These are phyloP conservation scores for Protoeuglena noctilucae DNA, from an alignment of 139 green algal genomes.

Conservation along the genomic window DNA sequence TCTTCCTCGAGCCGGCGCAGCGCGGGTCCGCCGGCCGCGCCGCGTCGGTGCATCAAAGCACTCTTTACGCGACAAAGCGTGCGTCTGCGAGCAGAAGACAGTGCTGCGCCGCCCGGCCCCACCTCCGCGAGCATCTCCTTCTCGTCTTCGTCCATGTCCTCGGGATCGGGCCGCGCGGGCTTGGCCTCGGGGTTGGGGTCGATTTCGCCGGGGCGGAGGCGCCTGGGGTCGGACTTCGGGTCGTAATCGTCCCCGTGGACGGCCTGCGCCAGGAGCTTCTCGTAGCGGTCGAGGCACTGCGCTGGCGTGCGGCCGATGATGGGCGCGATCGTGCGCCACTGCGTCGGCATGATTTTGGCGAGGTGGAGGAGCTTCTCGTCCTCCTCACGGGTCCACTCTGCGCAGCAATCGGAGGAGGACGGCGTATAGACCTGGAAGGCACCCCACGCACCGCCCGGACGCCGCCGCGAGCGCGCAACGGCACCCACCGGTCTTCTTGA, in stretches of 20 bases:
- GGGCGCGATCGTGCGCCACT: conserved; percentile 97
- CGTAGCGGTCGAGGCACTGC: conserved; percentile 93
- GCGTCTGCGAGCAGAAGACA: no score
- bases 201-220: conserved; percentile 89
- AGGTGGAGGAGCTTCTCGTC: conserved; percentile 99
- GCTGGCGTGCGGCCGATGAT: conserved; percentile 89
- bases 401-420: no score
- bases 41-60: no score
- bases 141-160: conserved; percentile 99
- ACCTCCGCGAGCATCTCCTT: conserved; percentile 99
- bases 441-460: not conserved
- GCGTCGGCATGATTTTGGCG: conserved; percentile 97
- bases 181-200: conserved; percentile 94
- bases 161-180: conserved; percentile 79
- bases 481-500: conserved; percentile 93
- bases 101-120: no score
- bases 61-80: no score
- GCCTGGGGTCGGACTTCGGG: conserved; percentile 71
- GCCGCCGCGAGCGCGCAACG: no score
- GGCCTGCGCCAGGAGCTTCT: conserved; percentile 62
- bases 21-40: no score
- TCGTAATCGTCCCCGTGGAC: conserved; percentile 73
- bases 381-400: conserved; percentile 95
- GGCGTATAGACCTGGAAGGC: no score
- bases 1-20: no score